Conservation (phyloP, 805 yeast genomes). For the Cyberlindnera xylosilytica region DNA sequence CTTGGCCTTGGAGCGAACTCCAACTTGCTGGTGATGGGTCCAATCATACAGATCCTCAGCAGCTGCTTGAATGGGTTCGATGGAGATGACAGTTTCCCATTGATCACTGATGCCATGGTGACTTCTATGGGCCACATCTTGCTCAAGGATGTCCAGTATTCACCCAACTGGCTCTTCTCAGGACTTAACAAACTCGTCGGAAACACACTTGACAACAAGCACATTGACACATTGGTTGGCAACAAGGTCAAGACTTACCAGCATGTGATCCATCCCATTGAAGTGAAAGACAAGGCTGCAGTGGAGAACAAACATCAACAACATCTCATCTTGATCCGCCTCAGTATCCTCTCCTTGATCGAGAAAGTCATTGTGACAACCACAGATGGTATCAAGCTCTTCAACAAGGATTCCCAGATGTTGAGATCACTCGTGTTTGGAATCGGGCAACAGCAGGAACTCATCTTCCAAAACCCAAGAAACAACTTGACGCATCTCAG, state of each 20-base stretch:
- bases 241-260: conserved; percentile 12
- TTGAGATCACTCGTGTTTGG: conserved; percentile 21
- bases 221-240: conserved; percentile 44
- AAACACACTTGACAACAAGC: conserved; percentile 40
- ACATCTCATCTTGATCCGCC: conserved; percentile 41
- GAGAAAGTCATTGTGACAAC: conserved; percentile 36
- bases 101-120: conserved; percentile 17
- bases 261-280: conserved; percentile 12
- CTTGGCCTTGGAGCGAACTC: conserved; percentile 48
- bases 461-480: conserved; percentile 26
- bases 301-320: conserved; percentile 38
- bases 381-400: conserved; percentile 19
- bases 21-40: conserved; percentile 49
- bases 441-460: conserved; percentile 33
- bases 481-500: conserved; percentile 22
- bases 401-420: conserved; percentile 22
- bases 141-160: conserved; percentile 39
- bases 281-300: conserved; percentile 30
- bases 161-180: conserved; percentile 41
- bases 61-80: conserved; percentile 34
- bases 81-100: conserved; percentile 13
- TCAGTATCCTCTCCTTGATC: conserved; percentile 45
- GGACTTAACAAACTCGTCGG: conserved; percentile 57
- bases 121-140: conserved; percentile 35
- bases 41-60: conserved; percentile 50